Evolutionary conservation across 2,329 filamentous ascomycete species (phyloP).

Genomic region (Ceratocystis variospora): DNA sequence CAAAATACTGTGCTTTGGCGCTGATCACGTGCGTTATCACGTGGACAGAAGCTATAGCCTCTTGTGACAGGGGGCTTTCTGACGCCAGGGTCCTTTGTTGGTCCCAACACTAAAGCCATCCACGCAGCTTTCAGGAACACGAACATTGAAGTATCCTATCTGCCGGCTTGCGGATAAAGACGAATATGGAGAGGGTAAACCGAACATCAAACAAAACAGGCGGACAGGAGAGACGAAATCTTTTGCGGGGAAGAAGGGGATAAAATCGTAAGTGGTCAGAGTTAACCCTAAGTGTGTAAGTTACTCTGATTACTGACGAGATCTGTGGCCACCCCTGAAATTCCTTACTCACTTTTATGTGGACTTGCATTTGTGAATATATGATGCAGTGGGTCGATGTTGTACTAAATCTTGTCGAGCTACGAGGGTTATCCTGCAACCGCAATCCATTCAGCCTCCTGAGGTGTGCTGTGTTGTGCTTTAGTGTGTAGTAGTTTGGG

Average conservation of each 20-base stretch:
- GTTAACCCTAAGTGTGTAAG: not conserved
- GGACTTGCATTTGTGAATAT: not conserved
- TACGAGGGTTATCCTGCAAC: not conserved
- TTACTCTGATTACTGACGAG: not conserved
- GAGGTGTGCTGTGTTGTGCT: not conserved
- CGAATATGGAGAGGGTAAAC: not conserved
- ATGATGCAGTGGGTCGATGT: not conserved
- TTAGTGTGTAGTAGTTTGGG: not conserved
- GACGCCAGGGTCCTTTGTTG: slow-evolving; percentile 4
- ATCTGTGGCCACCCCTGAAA: not conserved
- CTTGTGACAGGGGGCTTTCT: not conserved
- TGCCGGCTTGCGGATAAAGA: not conserved
- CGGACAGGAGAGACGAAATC: not conserved
- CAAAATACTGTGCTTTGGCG: not conserved
- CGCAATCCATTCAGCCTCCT: not conserved
- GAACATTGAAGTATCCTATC: not conserved
- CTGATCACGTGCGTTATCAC: not conserved
- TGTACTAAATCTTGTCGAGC: not conserved
- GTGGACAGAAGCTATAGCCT: not conserved
- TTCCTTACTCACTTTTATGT: not conserved
- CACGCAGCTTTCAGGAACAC: slow-evolving; percentile 1
- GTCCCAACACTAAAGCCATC: not conserved
- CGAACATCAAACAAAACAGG: not conserved
- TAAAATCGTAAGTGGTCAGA: not conserved
- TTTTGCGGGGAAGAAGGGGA: not conserved